Conservation (phyloP, 2,329 filamentous ascomycete genomes). For the Dryadomyces quercivorus region DNA sequence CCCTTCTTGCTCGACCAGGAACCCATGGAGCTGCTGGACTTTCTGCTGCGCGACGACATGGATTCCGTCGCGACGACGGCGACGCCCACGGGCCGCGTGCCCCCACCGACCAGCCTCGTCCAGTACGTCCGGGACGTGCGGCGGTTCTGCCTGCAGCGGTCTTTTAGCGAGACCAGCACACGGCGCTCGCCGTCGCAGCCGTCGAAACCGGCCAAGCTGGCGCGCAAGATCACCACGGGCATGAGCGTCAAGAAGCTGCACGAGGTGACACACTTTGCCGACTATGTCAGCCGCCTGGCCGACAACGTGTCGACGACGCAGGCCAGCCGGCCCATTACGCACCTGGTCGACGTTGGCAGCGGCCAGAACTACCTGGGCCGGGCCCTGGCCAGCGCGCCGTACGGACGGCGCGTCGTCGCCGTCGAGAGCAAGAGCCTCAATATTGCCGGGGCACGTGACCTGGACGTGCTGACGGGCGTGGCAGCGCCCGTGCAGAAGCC, state of each 20-base stretch:
- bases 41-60: conserved; percentile 70
- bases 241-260: conserved; percentile 97
- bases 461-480: conserved; percentile 73
- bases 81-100: conserved; percentile 7
- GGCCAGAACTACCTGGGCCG: conserved; percentile 94
- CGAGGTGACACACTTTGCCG: conserved; percentile 84
- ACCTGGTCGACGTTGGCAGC: conserved; percentile 91
- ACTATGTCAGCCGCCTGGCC: conserved; percentile 57
- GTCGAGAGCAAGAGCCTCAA: conserved; percentile 83
- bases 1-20: conserved; percentile 59
- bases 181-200: background rate
- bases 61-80: conserved; percentile 17
- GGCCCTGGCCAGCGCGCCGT: conserved; percentile 72
- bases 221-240: conserved; percentile 64
- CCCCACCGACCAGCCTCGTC: conserved; percentile 45
- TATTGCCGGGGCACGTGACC: conserved; percentile 69
- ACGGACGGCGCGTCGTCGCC: conserved; percentile 77
- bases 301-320: conserved; percentile 41
- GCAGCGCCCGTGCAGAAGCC: conserved; percentile 55
- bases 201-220: conserved; percentile 37
- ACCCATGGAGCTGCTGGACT: conserved; percentile 64
- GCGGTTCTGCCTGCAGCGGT: conserved; percentile 52
- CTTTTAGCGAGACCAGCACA: conserved; percentile 27
- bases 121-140: conserved; percentile 63
- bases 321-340: conserved; percentile 53